Evolutionary conservation across 2,329 filamentous ascomycete genomes (phyloP).

Genomic region (Epichloe brachyelytri): DNA sequence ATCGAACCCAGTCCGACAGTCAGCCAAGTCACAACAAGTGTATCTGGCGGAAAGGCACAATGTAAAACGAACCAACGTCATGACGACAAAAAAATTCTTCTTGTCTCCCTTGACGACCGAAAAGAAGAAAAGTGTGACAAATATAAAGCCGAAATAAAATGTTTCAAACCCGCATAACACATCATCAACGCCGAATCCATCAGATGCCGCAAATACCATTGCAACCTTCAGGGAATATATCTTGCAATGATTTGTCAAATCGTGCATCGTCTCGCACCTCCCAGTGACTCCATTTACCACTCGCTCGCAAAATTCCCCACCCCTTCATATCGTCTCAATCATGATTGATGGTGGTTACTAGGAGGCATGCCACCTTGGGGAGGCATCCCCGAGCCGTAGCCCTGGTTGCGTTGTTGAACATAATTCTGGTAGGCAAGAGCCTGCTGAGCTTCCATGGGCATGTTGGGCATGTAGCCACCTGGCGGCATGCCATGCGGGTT

Average conservation of each 20-base stretch:
- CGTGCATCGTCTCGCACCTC: not conserved
- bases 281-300: not conserved
- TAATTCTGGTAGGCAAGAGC: constrained; percentile 77
- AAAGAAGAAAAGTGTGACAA: constrained; percentile 10
- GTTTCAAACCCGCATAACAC: constrained; percentile 16
- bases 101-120: not conserved
- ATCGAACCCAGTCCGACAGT: not conserved
- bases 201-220: constrained; percentile 27
- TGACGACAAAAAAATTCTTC: not conserved
- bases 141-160: constrained; percentile 3
- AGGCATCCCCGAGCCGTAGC: constrained; percentile 66
- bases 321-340: constrained; percentile 17
- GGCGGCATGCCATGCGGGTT: constrained; percentile 49
- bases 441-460: constrained; percentile 63
- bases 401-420: constrained; percentile 56
- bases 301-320: not conserved
- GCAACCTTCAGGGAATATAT: constrained; percentile 14
- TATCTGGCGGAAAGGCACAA: not conserved
- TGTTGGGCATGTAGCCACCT: constrained; percentile 46
- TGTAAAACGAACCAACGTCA: not conserved
- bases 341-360: constrained; percentile 71
- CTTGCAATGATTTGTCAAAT: constrained; percentile 10
- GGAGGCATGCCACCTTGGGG: constrained; percentile 70
- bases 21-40: not conserved
- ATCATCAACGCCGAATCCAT: constrained; percentile 31